Evolutionary conservation across 768 basidiomycete genomes (phyloP), one percentile per base, ranked within the genome.

Genomic region (Lyophyllum decastes): DNA sequence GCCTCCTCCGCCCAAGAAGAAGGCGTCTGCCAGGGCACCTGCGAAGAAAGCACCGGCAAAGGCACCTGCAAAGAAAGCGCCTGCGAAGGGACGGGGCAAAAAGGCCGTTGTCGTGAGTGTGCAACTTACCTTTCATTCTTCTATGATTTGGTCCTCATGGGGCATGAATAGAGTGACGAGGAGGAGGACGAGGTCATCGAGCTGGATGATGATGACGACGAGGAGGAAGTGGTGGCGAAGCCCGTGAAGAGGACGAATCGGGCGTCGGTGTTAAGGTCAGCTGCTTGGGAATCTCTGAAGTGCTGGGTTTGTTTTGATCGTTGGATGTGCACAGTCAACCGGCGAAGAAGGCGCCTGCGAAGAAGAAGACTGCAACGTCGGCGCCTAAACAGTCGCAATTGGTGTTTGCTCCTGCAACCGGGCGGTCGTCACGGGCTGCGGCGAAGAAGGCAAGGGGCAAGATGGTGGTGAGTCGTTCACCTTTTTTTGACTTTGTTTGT

Each of bases 401-500:
- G 53, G 82, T 73, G 34, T 92, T 92, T 60, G 82, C 85, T 0
- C 85, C 89, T 10, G 77, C 75, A 21, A 81, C 82, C 7, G 75
- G 86, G 33, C 81, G 85, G 16, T 83, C 76, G 1, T 72, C 85
- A 1, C 72, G 90, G 52, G 80, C 88, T 0, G 90, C 91, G 14
- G 90, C 91, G 7, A 78, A 84, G 17, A 85, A 77, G 64, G 88
- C 91, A 10, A 83, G 78, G 64, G 81, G 82, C 43, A 90, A 75
- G 71, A 82, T 89, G 72, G 80, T 83, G 62, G 82, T 81, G 62
- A 54, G 76, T 70, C 14, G 3, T 56, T 26, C 30, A 5, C 10
- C 5, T 48, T 33, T 17, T 14, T 21, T 25, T 54, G 10, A 4
- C 38, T 9, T 22, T 2, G 19, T 47, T 4, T 11, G 2, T 17